Evolutionary conservation across 176 grass and related monocot species (phyloP).

Genomic region (Urochloa ruziziensis): DNA sequence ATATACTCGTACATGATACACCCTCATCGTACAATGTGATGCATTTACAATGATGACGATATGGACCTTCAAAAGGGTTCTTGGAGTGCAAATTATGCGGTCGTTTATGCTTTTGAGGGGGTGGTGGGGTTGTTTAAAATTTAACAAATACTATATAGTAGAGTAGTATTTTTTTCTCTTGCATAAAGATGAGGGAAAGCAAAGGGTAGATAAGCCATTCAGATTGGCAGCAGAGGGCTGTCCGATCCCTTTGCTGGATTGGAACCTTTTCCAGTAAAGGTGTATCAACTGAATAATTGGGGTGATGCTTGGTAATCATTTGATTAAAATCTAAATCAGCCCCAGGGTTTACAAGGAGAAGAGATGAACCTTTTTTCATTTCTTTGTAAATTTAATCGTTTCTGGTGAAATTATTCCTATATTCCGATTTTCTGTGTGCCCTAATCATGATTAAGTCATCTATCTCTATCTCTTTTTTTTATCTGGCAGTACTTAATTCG

Average conservation of each 20-base stretch:
- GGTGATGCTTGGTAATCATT: neutral
- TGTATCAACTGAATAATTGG: constrained; percentile 14
- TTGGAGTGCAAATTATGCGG: constrained; percentile 52
- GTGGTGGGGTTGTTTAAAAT: constrained; percentile 50
- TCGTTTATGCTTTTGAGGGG: constrained; percentile 70
- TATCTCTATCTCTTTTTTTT: neutral
- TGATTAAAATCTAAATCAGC: constrained; percentile 11
- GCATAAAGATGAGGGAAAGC: constrained; percentile 28
- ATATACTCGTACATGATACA: constrained; percentile 4
- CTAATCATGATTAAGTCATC: neutral
- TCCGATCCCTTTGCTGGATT: constrained; percentile 23
- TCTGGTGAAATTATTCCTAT: neutral
- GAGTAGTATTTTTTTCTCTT: constrained; percentile 21
- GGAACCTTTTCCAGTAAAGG: constrained; percentile 20
- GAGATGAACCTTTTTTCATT: neutral
- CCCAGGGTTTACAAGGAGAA: too few species aligned
- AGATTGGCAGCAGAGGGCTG: constrained; percentile 48
- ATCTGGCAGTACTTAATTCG: neutral
- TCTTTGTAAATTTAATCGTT: neutral
- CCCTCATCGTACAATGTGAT: neutral
- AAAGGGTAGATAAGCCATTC: constrained; percentile 39
- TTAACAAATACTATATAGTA: constrained; percentile 10
- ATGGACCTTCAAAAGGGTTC: constrained; percentile 49
- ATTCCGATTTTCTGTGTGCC: neutral
- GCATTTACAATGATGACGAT: constrained; percentile 46